A percentile compares a stretch with the other conserved stretches of the same genome.
Evolutionary conservation across 2,329 filamentous ascomycete species (phyloP).

Genomic region (Ciborinia camelliae): DNA sequence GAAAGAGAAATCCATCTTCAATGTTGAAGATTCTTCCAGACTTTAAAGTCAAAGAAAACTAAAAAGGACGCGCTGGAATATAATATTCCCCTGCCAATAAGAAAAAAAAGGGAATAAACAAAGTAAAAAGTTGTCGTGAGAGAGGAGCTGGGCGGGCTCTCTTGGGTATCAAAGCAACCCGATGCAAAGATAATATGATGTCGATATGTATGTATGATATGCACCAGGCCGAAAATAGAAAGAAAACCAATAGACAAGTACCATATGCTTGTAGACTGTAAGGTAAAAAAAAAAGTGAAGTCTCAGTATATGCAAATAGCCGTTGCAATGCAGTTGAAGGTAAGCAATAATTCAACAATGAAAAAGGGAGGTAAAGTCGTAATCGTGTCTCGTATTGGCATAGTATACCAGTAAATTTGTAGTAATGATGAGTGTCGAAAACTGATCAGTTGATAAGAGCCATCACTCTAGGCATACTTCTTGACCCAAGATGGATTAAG

Average conservation of each 20-base stretch:
- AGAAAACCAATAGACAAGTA: conserved; percentile 8
- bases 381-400: conserved; percentile 13
- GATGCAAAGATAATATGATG: conserved; percentile 29
- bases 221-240: conserved; percentile 23
- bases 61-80: conserved; percentile 1
- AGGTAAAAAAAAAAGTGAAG: conserved; percentile 27
- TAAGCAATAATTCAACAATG: not conserved
- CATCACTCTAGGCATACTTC: conserved; percentile 25
- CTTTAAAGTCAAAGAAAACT: conserved; percentile 17
- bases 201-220: conserved; percentile 19
- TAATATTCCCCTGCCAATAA: conserved; percentile 5
- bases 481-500: conserved; percentile 44
- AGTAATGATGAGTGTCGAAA: conserved; percentile 11
- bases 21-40: conserved; percentile 13
- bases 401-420: not conserved
- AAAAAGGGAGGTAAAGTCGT: conserved; percentile 4
- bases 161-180: conserved; percentile 35
- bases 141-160: conserved; percentile 37
- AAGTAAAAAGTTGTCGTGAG: conserved; percentile 19
- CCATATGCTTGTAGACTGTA: conserved; percentile 21
- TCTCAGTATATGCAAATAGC: conserved; percentile 24
- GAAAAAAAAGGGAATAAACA: conserved; percentile 16
- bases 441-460: conserved; percentile 16
- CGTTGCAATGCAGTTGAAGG: conserved; percentile 28
- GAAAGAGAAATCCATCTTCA: not conserved